Base-by-base conservation (phyloP, 179 eudicot species). In the Beta corolliflora region DNA sequence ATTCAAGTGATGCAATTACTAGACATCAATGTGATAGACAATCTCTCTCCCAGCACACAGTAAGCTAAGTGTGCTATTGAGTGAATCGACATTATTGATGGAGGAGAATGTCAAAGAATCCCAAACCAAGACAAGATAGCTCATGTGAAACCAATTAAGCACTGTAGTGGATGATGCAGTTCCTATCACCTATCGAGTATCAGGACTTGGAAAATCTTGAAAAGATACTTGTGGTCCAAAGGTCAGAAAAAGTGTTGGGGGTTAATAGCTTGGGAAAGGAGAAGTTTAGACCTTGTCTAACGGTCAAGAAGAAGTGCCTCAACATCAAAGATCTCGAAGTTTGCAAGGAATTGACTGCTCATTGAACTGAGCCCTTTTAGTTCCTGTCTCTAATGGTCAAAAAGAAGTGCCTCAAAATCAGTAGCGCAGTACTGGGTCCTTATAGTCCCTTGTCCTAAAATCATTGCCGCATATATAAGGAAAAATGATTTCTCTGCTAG, bases 311-410 rank as follows among this genome's bases (percentile, higher is more conserved):
- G 29, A 71, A 15, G 8, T 2, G 8, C 58, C 14, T 70, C 18
- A 71, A 31, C 75, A 46, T 12, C 36, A 69, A 69, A 69, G 58
- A 71, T 48, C 56, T 71, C 55, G 14, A 72, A 72, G 36, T 13
- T 19, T 50, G 19, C 44, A 71, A 16, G 11, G 36, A 48, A 71
- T 10, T 5, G 8, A 29, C 12, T 66, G 0, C 16, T 66, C 46
- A 66, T 3, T 10, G 58, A 19, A 19, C 46, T 21, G 75, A 16
- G 41, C 9, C 7, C 23, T 16, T 18, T 36, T 19, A 41, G 50
- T 18, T 10, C 25, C 15, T 7, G 6, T 45, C 53, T 3, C 41
- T 36, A 36, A 36, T 36, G 3, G 41, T 36, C 29, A 25, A 25
- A 2, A 36, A 36, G 41, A 36, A 36, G 41, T 36, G 52, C 9